Percentiles rank a stretch among this genome's conserved stretches.
Conservation (phyloP, 352 stramenopile genomes). For the Thraustochytrium sp. region DNA sequence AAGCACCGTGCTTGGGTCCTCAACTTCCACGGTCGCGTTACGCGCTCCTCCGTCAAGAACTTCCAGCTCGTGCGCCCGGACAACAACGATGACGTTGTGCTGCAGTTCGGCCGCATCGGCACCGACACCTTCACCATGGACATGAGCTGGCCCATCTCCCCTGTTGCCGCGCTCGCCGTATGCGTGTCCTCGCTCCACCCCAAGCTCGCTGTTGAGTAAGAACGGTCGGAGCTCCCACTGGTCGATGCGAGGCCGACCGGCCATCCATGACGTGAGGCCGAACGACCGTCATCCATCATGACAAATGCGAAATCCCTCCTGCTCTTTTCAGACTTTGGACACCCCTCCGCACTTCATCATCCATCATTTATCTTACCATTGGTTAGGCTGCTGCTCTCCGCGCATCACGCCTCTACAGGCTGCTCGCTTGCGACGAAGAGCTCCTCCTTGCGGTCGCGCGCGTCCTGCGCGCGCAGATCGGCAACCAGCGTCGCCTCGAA, state of each 20-base stretch:
- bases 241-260: no score
- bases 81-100: slow-evolving; percentile 46
- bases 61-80: slow-evolving; percentile 46
- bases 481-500: not conserved
- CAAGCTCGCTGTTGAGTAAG: slow-evolving; percentile 47
- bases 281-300: no score
- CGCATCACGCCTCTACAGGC: no score
- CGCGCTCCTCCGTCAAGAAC: slow-evolving; percentile 48
- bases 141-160: slow-evolving; percentile 49
- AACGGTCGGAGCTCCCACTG: no score
- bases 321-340: no score
- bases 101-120: slow-evolving; percentile 78
- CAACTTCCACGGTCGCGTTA: slow-evolving; percentile 54
- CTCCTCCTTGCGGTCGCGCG: not conserved
- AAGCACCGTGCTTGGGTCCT: slow-evolving; percentile 73
- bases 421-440: no score
- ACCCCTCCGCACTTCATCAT: no score
- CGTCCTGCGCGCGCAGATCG: not conserved
- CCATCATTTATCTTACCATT: no score
- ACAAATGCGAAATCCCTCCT: no score
- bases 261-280: no score
- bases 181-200: slow-evolving; percentile 43
- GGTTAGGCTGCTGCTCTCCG: no score
- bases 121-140: slow-evolving; percentile 51
- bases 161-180: slow-evolving; percentile 52